phyloP scores from a whole-genome alignment of 208 protist genomes.

The Naegleria fowleri region DNA sequence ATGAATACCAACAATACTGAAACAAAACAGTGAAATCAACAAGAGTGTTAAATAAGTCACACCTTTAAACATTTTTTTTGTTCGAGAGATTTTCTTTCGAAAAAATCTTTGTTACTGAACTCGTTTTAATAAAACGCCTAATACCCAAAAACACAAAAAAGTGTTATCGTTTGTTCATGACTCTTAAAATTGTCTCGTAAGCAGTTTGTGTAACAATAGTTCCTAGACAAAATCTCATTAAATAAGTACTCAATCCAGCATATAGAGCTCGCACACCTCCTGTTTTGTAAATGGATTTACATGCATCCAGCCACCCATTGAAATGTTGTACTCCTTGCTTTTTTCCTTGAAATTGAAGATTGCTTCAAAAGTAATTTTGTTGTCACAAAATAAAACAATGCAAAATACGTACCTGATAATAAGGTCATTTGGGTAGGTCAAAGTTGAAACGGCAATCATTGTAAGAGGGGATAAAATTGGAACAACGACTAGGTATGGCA shows the following conservation, averaged over 20 bases:
- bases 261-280: neutral
- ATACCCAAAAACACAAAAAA: neutral
- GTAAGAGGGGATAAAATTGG: neutral
- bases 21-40: too few species aligned
- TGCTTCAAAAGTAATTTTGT: neutral
- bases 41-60: too few species aligned
- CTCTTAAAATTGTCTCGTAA: neutral
- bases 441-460: neutral
- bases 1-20: too few species aligned
- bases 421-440: neutral
- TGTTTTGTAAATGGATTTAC: neutral
- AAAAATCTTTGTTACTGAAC: too few species aligned
- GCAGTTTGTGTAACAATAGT: neutral
- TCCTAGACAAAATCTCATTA: neutral
- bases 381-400: too few species aligned
- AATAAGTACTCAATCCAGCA: neutral
- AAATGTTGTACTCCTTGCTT: neutral
- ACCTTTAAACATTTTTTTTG: too few species aligned
- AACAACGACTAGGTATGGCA: neutral
- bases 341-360: neutral
- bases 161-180: neutral
- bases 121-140: too few species aligned
- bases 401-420: neutral
- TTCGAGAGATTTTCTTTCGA: too few species aligned
- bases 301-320: neutral